Conservation (phyloP, 2,329 filamentous ascomycete genomes). For the Ophiostoma perfectum region DNA sequence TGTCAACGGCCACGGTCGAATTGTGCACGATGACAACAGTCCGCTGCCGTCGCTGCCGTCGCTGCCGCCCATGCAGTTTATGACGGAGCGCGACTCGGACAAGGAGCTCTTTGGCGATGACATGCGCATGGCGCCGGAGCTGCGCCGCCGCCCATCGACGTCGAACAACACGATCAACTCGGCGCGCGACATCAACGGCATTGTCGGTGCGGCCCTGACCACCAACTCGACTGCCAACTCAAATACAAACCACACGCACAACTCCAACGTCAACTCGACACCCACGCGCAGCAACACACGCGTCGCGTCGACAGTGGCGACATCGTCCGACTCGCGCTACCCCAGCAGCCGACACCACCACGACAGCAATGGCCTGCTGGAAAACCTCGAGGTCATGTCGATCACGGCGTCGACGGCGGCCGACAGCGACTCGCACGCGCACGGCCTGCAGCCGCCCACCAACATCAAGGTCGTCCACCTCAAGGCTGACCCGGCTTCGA, state of each 20-base stretch:
- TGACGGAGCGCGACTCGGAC: constrained; percentile 25
- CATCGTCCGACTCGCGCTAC: constrained; percentile 22
- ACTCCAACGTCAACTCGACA: background rate
- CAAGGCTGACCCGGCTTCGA: constrained; percentile 45
- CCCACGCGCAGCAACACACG: constrained; percentile 20
- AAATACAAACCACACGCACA: background rate
- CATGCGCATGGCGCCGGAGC: constrained; percentile 24
- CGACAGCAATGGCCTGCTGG: constrained; percentile 19
- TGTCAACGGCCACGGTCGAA: constrained; percentile 14
- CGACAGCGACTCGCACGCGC: constrained; percentile 29
- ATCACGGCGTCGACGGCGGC: constrained; percentile 26
- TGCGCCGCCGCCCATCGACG: constrained; percentile 29
- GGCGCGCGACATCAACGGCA: constrained; percentile 21
- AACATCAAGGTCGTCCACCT: constrained; percentile 42
- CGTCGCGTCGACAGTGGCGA: constrained; percentile 23
- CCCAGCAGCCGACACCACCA: background rate
- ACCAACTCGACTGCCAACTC: constrained; percentile 6
- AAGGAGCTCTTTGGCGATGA: constrained; percentile 25
- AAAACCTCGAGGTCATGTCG: constrained; percentile 25
- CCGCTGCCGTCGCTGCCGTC: constrained; percentile 21
- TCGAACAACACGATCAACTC: constrained; percentile 28
- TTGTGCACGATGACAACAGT: constrained; percentile 20
- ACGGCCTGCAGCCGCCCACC: constrained; percentile 31
- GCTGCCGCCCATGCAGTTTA: constrained; percentile 26
- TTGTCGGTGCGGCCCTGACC: constrained; percentile 20